phyloP scores from a whole-genome alignment of 2,329 filamentous ascomycete genomes.

The Diplocarpon mali region DNA sequence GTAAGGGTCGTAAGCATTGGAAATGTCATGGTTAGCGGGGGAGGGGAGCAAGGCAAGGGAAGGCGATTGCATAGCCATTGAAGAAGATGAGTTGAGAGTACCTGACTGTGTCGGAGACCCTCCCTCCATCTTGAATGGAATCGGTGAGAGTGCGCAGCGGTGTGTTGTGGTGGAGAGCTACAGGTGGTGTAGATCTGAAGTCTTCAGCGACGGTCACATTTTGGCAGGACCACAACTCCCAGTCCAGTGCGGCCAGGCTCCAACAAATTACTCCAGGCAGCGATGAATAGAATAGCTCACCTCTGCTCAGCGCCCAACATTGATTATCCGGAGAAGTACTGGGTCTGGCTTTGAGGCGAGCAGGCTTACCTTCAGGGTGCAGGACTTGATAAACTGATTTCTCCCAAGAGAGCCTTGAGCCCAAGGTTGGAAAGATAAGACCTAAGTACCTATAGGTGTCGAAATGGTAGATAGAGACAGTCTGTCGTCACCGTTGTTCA shows the following conservation, averaged over 20 bases:
- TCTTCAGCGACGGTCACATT: constrained; percentile 2
- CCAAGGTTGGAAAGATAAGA: not conserved
- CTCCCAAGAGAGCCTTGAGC: not conserved
- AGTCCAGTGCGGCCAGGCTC: constrained; percentile 6
- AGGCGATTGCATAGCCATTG: constrained; percentile 1
- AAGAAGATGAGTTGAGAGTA: constrained; percentile 10
- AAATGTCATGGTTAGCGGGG: constrained; percentile 1
- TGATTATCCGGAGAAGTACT: not conserved
- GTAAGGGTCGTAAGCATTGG: constrained; percentile 14
- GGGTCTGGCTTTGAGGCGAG: not conserved
- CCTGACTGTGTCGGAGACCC: constrained; percentile 24
- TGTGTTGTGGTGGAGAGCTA: constrained; percentile 4
- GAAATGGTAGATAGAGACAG: constrained; percentile 19
- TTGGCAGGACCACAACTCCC: constrained; percentile 1
- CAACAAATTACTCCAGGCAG: constrained; percentile 7
- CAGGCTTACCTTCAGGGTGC: not conserved
- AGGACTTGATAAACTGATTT: not conserved
- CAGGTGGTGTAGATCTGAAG: constrained; percentile 6
- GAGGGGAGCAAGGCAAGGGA: not conserved
- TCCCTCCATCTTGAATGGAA: constrained; percentile 20
- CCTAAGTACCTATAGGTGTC: not conserved
- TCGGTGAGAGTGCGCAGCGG: constrained; percentile 2
- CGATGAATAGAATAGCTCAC: constrained; percentile 2
- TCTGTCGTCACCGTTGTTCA: constrained; percentile 12
- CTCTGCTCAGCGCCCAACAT: not conserved